Base-by-base conservation (phyloP, 768 basidiomycete species). In the Pleurotus tuoliensis region DNA sequence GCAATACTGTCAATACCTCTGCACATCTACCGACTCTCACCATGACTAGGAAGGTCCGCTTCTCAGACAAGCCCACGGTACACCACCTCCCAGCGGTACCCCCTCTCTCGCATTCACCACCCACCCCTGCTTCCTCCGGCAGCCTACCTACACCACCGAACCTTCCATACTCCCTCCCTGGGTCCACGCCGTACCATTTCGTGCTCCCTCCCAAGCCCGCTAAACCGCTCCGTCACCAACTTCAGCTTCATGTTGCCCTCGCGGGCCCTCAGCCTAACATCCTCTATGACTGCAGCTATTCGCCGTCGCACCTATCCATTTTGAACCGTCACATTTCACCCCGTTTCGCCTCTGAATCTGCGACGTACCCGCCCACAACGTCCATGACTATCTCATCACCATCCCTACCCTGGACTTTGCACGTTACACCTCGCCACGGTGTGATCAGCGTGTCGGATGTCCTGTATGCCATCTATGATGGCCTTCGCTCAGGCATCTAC, bases 401-500 rank as follows among this genome's bases (percentile, higher is more conserved):
- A 1, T 59, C 62, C 5, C 60, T 76, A 9, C 73, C 71, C 38
- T 72, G 73, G 73, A 58, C 59, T 5, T 69, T 77, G 51, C 65
- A 61, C 46, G 68, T 82, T 59, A 63, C 68, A 8, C 58, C 61
- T 7, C 59, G 61, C n/a, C 57, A 41, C 7, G 61, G 63, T 4
- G 52, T 43, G 47, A 56, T 64, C 25, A 60, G 61, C 16, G 57
- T 66, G 54, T 66, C 64, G 39, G 78, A 79, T 63, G 76, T 84
- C 16, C 67, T 84, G 24, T 61, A 71, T 18, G 70, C 71, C 0
- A 59, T 85, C 13, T 79, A 81, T 66, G 61, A 64, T 56, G 65
- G 67, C 52, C 72, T 85, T 25, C 78, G 80, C 18, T 62, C 65
- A 8, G 64, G 68, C 0, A 76, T 79, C 2, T 72, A 73, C 15